Base-by-base conservation (phyloP, 306 rosid species). In the Macrotyloma uniflorum region DNA sequence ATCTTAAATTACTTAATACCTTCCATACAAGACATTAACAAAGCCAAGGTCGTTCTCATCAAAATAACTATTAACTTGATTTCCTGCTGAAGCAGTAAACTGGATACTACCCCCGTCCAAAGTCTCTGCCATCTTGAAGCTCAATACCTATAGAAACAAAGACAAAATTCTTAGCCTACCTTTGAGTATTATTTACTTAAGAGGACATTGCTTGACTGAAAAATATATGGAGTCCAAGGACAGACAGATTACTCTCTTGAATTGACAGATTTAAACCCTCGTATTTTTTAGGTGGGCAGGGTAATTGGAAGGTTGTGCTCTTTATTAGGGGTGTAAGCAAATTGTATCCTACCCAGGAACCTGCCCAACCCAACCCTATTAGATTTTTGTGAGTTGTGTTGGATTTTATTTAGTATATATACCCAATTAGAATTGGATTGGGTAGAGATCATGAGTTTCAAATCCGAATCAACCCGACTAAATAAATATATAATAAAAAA, bases 21-120 rank as follows among this genome's bases (percentile, higher is more conserved):
- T 94, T 89, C 98, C 98, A 75, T 80, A 70, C 80, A 94, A 77
- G 78, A 89, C 86, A 67, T 89, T 92, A 76, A 90, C 80, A 86
- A 88, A 90, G 77, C 89, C 91, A 81, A 85, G 82, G 74, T 83
- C 92, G 68, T 64, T 84, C 83, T 91, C 96, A 63, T 84, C 86
- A 74, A 81, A 76, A 82, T 78, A 78, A 81, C 81, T 74, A 66
- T 33, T 79, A 81, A 66, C 80, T 74, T 79, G 89, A 87, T 83
- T 80, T 65, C 83, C 87, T 70, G 75, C 87, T 14, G 91, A 76
- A 86, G 82, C 82, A 55, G 84, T 55, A 30, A 71, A 46, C 32
- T 53, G 80, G 74, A 83, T 23, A 19, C 61, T 83, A 38, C 85
- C 87, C 69, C 78, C 85, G 57, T 36, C 82, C 72, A 79, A 75